These are phyloP conservation scores for Pilasporangium apinafurcum DNA, from an alignment of 352 stramenopile genomes.

Conservation along the genomic window DNA sequence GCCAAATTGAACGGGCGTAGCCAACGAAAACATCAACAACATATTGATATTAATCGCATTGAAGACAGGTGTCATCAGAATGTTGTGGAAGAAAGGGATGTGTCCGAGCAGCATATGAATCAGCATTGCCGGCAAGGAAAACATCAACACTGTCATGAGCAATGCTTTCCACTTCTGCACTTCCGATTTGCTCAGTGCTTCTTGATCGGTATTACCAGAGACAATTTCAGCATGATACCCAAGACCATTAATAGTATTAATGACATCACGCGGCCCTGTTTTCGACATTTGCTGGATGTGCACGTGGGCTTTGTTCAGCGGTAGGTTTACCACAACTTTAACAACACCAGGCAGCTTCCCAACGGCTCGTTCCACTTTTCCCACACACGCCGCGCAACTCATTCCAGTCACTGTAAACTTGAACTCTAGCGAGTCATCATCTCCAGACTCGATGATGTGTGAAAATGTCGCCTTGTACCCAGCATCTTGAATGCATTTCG, in stretches of 20 bases:
- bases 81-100: conserved; percentile 51
- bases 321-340: conserved; percentile 58
- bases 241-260: conserved; percentile 58
- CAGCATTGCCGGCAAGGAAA: conserved; percentile 77
- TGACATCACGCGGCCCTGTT: conserved; percentile 63
- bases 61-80: conserved; percentile 70
- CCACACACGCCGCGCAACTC: conserved; percentile 50
- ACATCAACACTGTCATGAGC: conserved; percentile 69
- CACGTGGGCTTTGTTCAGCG: conserved; percentile 65
- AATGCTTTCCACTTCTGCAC: conserved; percentile 71
- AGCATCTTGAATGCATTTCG: conserved; percentile 62
- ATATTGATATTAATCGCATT: conserved; percentile 78
- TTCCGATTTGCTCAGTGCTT: conserved; percentile 61
- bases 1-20: conserved; percentile 82
- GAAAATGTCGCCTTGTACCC: conserved; percentile 78
- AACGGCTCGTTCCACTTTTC: conserved; percentile 64
- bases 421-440: conserved; percentile 75
- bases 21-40: conserved; percentile 78
- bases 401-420: conserved; percentile 74
- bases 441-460: conserved; percentile 63
- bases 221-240: conserved; percentile 60
- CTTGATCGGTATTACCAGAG: conserved; percentile 45
- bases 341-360: conserved; percentile 60
- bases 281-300: conserved; percentile 75
- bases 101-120: conserved; percentile 87